A percentile compares a stretch with the other conserved stretches of the same genome.
Conservation (phyloP, 306 rosid genomes). For the Cucurbita pepo region DNA sequence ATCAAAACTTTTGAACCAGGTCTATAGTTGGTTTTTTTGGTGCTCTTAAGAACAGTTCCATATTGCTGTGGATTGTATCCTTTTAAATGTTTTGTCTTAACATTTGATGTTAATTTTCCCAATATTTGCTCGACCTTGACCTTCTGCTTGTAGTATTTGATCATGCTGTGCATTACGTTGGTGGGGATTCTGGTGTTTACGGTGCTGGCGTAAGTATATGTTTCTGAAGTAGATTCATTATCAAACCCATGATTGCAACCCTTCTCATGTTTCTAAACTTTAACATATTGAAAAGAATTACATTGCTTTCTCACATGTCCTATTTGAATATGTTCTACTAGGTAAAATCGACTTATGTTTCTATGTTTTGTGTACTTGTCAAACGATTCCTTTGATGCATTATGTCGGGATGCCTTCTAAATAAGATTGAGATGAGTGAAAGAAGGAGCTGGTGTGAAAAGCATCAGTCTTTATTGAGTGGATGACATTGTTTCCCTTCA, state of each 20-base stretch:
- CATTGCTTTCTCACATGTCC: not conserved
- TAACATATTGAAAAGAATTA: not conserved
- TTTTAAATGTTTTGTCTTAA: constrained; percentile 3
- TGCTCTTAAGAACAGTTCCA: constrained; percentile 54
- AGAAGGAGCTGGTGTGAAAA: not conserved
- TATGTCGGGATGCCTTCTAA: not conserved
- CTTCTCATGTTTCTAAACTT: not conserved
- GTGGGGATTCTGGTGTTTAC: constrained; percentile 81
- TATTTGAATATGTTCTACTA: not conserved
- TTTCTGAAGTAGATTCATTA: not conserved
- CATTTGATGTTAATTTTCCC: not conserved
- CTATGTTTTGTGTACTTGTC: not conserved
- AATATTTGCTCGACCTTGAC: constrained; percentile 33
- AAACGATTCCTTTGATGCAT: not conserved
- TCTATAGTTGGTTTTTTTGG: constrained; percentile 85
- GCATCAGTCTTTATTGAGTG: no score
- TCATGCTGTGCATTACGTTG: constrained; percentile 54
- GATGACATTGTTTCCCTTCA: no score
- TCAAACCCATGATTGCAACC: not conserved
- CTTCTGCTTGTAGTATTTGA: constrained; percentile 53
- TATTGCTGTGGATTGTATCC: constrained; percentile 89
- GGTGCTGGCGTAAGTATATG: constrained; percentile 69
- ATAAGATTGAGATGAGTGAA: not conserved
- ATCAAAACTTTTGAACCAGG: constrained; percentile 25
- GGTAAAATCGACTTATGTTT: not conserved